Evolutionary conservation across 2,329 filamentous ascomycete genomes (phyloP).

Genomic region (Xylaria multiplex): DNA sequence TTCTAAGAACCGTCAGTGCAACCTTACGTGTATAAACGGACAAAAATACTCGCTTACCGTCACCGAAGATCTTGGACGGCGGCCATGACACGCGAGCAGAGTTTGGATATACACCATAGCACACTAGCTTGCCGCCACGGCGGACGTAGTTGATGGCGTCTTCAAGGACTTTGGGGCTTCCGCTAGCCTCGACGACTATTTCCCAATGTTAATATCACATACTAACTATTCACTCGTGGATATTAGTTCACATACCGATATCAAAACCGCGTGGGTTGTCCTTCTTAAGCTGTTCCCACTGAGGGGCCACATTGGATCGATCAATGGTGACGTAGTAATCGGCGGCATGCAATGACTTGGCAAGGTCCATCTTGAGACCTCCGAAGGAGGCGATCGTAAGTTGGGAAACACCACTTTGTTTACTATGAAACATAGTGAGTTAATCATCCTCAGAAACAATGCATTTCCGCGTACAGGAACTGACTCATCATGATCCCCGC

Average conservation of each 20-base stretch:
- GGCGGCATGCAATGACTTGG: slow-evolving; percentile 64
- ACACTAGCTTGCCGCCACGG: slow-evolving; percentile 75
- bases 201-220: slow-evolving; percentile 29
- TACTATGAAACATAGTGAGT: slow-evolving; percentile 33
- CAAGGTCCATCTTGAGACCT: slow-evolving; percentile 77
- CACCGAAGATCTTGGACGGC: slow-evolving; percentile 75
- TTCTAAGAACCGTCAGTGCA: slow-evolving; percentile 54
- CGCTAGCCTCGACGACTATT: slow-evolving; percentile 73
- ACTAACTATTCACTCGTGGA: not conserved
- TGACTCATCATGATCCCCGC: slow-evolving; percentile 66
- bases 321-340: slow-evolving; percentile 66
- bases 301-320: slow-evolving; percentile 63
- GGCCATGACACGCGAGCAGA: slow-evolving; percentile 72
- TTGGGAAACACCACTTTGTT: slow-evolving; percentile 72
- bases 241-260: slow-evolving; percentile 57
- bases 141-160: slow-evolving; percentile 77
- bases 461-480: slow-evolving; percentile 42
- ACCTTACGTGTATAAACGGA: not conserved
- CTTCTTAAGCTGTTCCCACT: slow-evolving; percentile 70
- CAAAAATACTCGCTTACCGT: slow-evolving; percentile 43
- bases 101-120: slow-evolving; percentile 76
- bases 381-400: slow-evolving; percentile 75
- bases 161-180: slow-evolving; percentile 74
- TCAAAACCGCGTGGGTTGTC: slow-evolving; percentile 79
- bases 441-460: not conserved